Base-by-base conservation (phyloP, 257 asterid species). In the Capsicum rhomboideum region DNA sequence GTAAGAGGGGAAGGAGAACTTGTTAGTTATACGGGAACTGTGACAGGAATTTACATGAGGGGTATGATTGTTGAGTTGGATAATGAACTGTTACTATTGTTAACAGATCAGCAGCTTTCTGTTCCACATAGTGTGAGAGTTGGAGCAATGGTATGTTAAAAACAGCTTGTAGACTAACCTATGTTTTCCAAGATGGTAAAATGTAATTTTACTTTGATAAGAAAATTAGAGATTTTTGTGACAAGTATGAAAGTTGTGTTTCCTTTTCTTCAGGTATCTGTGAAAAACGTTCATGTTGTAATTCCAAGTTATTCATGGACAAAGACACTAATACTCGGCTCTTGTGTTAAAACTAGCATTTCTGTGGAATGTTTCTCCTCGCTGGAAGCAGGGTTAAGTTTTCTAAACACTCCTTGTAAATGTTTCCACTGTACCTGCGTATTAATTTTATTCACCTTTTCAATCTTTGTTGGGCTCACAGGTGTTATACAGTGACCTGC, bases 61-160 rank as follows among this genome's bases (percentile, higher is more conserved):
- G 98, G 96, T 58, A 88, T 90, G 97, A 88, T 93, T 87, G 92
- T 91, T 86, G 98, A 95, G 94, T 87, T 97, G 94, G 98, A 97
- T 87, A 87, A 85, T 63, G 87, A 91, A 71, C 92, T 91, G 55
- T 86, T 93, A 83, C 89, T 95, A 18, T 72, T 95, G 91, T 85
- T 92, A 84, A 93, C 98, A 0, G 96, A 93, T 28, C 90, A 84
- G 85, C 87, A 89, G 83, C 90, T 93, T 49, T 82, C 82, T 80
- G 87, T 93, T 85, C 98, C 98, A 54, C 98, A 97, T 90, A 83
- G 91, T 86, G 80, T 93, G 83, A 93, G 99, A 93, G 90, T 92
- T 74, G 99, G 98, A 79, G 95, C 97, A 46, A 84, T 93, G 83
- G 98, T 97, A 93, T 66, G 99, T 84, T 61, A 34, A 50, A n/a